Evolutionary conservation across 2,329 filamentous ascomycete species (phyloP), one percentile per base, ranked within the genome.

Genomic region (Didymella segeticola): DNA sequence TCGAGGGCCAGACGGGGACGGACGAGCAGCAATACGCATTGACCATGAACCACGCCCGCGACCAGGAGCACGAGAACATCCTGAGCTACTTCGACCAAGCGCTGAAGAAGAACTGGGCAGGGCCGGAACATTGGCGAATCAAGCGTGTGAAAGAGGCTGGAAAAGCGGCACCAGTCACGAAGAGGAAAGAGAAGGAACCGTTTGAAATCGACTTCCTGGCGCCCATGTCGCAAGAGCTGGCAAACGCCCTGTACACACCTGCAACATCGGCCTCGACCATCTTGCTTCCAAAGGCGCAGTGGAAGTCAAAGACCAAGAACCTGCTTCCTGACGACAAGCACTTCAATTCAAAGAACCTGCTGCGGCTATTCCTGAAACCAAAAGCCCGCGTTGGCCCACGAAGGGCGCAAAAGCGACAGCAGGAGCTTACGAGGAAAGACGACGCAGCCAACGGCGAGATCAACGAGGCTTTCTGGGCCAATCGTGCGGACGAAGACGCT

Each of bases 121-220:
- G 92, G 42, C 93, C 95, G n/a, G 95, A 98, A 73, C 95, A 99
- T 76, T 99, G 95, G 95, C 89, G 93, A 63, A 98, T 99, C 70
- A 85, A 90, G 58, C 91, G 92, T 70, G 95, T 99, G 75, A 98
- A 98, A 66, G 84, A 87, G 50, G 76, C 73, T 12, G 80, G 74
- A 66, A 92, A 93, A 74, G 80, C 84, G 12, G 78, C 77, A 26
- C 75, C 78, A 66, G 66, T 83, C 74, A 68, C 87, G 60, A 86
- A 87, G 66, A 86, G 92, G 59, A 98, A 97, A 75, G 95, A 98
- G 74, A 99, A 97, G 76, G 93, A 97, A 70, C 89, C 90, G 0
- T 99, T 99, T 70, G 89, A 95, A 69, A 96, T 99, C 58, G 89
- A 98, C 75, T 99, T 99, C 71, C 77, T 82, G 8, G 85, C 89